phyloP scores from a whole-genome alignment of 2,329 filamentous ascomycete genomes.

The Cladophialophora immunda region DNA sequence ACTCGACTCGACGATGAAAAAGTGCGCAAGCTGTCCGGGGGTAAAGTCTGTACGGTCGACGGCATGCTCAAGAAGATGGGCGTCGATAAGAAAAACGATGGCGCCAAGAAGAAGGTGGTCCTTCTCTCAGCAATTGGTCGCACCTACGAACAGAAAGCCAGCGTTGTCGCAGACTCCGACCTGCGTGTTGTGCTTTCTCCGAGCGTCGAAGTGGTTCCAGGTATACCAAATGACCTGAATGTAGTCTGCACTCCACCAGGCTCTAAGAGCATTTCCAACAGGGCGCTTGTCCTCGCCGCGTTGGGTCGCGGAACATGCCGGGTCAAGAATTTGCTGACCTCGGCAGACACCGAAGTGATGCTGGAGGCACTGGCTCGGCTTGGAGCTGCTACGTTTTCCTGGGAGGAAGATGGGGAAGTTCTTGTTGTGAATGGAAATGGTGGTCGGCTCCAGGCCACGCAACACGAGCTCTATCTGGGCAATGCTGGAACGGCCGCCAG shows the following conservation, averaged over 20 bases:
- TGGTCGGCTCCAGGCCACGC: slow-evolving; percentile 80
- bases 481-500: slow-evolving; percentile 96
- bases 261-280: slow-evolving; percentile 97
- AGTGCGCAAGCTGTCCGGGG: slow-evolving; percentile 81
- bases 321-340: slow-evolving; percentile 92
- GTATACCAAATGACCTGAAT: slow-evolving; percentile 70
- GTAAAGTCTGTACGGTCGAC: slow-evolving; percentile 87
- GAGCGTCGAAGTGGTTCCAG: slow-evolving; percentile 76
- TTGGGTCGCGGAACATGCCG: slow-evolving; percentile 85
- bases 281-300: slow-evolving; percentile 91
- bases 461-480: slow-evolving; percentile 84
- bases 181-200: slow-evolving; percentile 86
- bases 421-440: slow-evolving; percentile 89
- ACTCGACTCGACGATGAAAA: slow-evolving; percentile 84
- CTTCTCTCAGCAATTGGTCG: slow-evolving; percentile 88
- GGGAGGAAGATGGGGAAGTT: slow-evolving; percentile 94
- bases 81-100: slow-evolving; percentile 98
- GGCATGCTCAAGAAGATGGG: slow-evolving; percentile 91
- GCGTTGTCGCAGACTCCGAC: slow-evolving; percentile 83
- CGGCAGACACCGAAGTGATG: slow-evolving; percentile 98
- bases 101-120: slow-evolving; percentile 93
- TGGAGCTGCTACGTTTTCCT: slow-evolving; percentile 85
- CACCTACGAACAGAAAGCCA: slow-evolving; percentile 87
- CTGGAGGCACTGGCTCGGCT: slow-evolving; percentile 86
- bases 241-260: slow-evolving; percentile 87